Percentiles rank a stretch among this genome's conserved stretches.
Conservation (phyloP, 202 grass and related monocot species). For the Panicum virgatum region DNA sequence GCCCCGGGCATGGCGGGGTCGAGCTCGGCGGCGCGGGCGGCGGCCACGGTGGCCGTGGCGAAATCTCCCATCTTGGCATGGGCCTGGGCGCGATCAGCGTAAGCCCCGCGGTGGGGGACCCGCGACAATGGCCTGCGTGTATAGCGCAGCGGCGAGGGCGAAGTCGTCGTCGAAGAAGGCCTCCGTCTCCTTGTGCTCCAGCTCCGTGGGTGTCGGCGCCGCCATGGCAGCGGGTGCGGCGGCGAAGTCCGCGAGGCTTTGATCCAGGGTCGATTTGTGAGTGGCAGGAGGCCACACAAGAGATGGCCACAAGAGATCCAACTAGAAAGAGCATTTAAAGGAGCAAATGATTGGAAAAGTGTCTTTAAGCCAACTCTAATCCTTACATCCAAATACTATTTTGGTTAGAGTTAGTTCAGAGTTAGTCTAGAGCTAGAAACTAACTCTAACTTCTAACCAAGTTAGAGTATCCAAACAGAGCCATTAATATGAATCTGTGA, state of each 20-base stretch:
- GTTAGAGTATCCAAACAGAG: too few relatives aligned
- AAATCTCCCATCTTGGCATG: slow-evolving; percentile 60
- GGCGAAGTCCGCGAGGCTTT: neutral
- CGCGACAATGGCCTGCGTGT: slow-evolving; percentile 60
- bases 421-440: too few relatives aligned
- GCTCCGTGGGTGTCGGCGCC: slow-evolving; percentile 33
- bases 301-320: too few relatives aligned
- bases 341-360: too few relatives aligned
- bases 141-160: slow-evolving; percentile 56
- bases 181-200: slow-evolving; percentile 56
- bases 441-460: too few relatives aligned
- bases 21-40: slow-evolving; percentile 18
- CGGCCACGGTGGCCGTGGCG: slow-evolving; percentile 23
- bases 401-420: too few relatives aligned
- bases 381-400: too few relatives aligned
- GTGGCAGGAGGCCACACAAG: too few relatives aligned
- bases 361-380: too few relatives aligned
- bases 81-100: slow-evolving; percentile 66
- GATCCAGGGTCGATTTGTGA: neutral
- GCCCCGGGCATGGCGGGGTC: slow-evolving; percentile 35
- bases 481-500: too few relatives aligned
- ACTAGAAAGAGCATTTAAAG: too few relatives aligned
- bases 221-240: neutral
- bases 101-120: slow-evolving; percentile 46
- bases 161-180: slow-evolving; percentile 67